Base-by-base conservation (phyloP, 169 alveolate genomes). In the Fabrea salina region DNA sequence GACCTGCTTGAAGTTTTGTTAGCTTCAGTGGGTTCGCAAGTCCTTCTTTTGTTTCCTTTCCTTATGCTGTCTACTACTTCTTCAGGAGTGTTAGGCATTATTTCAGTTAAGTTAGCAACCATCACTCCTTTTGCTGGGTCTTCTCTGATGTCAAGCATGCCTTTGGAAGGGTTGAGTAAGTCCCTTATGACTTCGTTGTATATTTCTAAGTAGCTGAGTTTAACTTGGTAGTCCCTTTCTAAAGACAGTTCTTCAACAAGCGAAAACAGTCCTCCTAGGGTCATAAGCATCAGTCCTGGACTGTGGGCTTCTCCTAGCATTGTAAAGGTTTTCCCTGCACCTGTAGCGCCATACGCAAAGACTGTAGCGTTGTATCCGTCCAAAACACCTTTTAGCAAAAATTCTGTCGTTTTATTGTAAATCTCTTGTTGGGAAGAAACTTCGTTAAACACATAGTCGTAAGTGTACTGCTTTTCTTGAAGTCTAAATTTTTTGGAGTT, bases 341-440 rank as follows among this genome's bases (percentile, higher is more conserved):
- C 99, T 1, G 99, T 97, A 11, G 99, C 97, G n/a, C 99, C 99
- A 88, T 97, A 97, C 4, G 99, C 99, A 86, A 98, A 96, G 25
- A 97, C 97, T 0, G 99, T 96, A 5, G 98, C 94, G 82, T 96
- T 96, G 41, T 67, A 92, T 1, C 99, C 99, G 49, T 95, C 93
- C 64, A 96, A 75, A 1, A 94, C 96, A 37, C 97, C 97, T 49
- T 93, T 93, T 16, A 95, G 74, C 53, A 97, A 84, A 78, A 86
- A 91, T 53, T 88, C 54, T 5, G 98, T 94, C 27, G 98, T 95
- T 49, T 90, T 93, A 16, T 93, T 80, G 85, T 89, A 97, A 19
- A 96, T 89, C 71, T 92, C 87, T 64, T 88, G 86, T 84, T 97
- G 97, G 5, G 91, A 76, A 1, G 96, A 78, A 25, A 86, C 79